Percentiles rank a stretch among this genome's conserved stretches.
Conservation (phyloP, 2,329 filamentous ascomycete species). For the Trichoderma sp. region DNA sequence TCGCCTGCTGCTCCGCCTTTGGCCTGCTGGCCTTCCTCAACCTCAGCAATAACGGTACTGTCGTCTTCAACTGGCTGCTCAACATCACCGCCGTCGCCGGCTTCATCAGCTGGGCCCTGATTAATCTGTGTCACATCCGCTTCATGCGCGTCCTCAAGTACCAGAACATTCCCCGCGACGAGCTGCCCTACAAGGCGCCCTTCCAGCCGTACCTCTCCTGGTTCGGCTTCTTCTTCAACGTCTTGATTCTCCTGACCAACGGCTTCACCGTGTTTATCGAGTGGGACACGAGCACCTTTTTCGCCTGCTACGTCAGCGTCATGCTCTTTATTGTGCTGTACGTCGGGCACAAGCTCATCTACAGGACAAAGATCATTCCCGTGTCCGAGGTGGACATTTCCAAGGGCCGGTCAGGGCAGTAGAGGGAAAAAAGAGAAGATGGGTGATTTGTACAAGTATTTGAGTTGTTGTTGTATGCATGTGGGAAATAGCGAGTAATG, state of each 20-base stretch:
- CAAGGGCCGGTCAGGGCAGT: constrained; percentile 20
- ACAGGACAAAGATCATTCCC: constrained; percentile 45
- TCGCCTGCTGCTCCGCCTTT: constrained; percentile 56
- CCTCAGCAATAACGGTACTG: constrained; percentile 57
- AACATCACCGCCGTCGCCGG: constrained; percentile 70
- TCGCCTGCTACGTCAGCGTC: constrained; percentile 65
- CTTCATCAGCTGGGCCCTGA: constrained; percentile 71
- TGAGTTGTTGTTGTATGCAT: not conserved
- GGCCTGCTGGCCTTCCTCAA: constrained; percentile 70
- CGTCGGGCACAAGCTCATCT: constrained; percentile 60
- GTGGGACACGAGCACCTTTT: constrained; percentile 64
- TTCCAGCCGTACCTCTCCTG: constrained; percentile 66
- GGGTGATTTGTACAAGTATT: not conserved
- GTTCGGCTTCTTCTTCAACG: constrained; percentile 67
- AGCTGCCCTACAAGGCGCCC: constrained; percentile 63
- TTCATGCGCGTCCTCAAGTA: constrained; percentile 63
- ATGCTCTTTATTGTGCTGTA: constrained; percentile 65
- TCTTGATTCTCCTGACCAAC: constrained; percentile 66
- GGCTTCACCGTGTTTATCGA: constrained; percentile 69
- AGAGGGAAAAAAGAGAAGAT: too few relatives aligned
- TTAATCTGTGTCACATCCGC: constrained; percentile 64
- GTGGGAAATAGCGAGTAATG: constrained; percentile 7
- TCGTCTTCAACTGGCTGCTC: constrained; percentile 72
- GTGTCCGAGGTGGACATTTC: constrained; percentile 43
- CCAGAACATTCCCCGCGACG: constrained; percentile 59